Evolutionary conservation across 805 yeast species (phyloP).

Genomic region (Pichia deserticola): DNA sequence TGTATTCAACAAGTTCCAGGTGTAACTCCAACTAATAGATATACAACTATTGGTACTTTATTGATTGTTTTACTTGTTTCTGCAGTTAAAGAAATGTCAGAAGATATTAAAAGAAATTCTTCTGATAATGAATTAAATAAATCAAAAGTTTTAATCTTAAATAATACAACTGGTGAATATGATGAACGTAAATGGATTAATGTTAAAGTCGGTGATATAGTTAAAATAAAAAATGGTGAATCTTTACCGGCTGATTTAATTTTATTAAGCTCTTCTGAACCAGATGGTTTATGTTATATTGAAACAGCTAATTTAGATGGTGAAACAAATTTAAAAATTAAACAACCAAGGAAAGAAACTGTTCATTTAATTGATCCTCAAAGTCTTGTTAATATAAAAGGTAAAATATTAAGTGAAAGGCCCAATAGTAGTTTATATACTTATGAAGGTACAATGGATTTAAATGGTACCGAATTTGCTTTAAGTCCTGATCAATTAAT

Average conservation of each 20-base stretch:
- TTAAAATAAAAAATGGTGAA: conserved; percentile 77
- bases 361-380: conserved; percentile 59
- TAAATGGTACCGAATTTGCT: conserved; percentile 57
- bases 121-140: conserved; percentile 84
- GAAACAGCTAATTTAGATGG: conserved; percentile 98
- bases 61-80: conserved; percentile 80
- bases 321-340: conserved; percentile 92
- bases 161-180: conserved; percentile 52
- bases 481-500: conserved; percentile 86
- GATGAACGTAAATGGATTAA: conserved; percentile 71
- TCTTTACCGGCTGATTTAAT: conserved; percentile 92
- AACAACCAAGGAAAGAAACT: conserved; percentile 80
- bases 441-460: conserved; percentile 76
- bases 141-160: conserved; percentile 63
- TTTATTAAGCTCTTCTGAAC: conserved; percentile 85
- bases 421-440: conserved; percentile 94
- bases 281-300: conserved; percentile 94
- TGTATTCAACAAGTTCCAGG: conserved; percentile 94
- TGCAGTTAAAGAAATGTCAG: conserved; percentile 84
- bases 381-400: conserved; percentile 45
- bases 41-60: conserved; percentile 90
- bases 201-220: conserved; percentile 85
- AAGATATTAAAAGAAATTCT: conserved; percentile 78
- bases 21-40: conserved; percentile 93
- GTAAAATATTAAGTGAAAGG: conserved; percentile 71